Evolutionary conservation across 345 rosid genomes (phyloP).

Genomic region (Gynandropsis gynandra): DNA sequence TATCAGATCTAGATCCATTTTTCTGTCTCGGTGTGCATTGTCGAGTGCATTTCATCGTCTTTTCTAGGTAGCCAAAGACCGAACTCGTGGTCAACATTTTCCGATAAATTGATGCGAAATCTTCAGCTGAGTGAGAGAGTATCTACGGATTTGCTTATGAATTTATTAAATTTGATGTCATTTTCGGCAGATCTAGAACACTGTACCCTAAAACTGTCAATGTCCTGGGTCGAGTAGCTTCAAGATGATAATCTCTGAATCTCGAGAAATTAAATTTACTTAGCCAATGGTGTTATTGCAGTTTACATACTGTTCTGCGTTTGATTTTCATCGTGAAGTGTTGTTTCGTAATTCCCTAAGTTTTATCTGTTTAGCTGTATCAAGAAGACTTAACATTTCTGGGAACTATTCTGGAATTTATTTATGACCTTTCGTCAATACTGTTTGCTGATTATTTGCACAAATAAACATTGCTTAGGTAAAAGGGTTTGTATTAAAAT

Average conservation of each 20-base stretch:
- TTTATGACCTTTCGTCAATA: no score
- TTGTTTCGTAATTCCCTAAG: no score
- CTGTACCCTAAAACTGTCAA: constrained; percentile 16
- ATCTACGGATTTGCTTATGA: background rate
- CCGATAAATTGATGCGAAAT: constrained; percentile 2
- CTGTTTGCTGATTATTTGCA: no score
- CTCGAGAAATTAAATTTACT: background rate
- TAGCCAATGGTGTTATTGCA: constrained; percentile 14
- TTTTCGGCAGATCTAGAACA: constrained; percentile 20
- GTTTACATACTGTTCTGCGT: background rate
- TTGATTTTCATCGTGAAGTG: no score
- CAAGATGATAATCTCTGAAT: background rate
- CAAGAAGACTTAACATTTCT: no score
- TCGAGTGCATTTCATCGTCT: background rate
- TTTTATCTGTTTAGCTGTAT: no score
- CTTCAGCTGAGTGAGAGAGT: background rate
- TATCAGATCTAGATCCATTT: background rate
- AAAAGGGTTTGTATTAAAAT: constrained; percentile 1
- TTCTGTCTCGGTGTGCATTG: background rate
- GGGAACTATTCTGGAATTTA: no score
- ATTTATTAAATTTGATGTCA: background rate
- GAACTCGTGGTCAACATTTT: constrained; percentile 4
- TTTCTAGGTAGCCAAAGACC: background rate
- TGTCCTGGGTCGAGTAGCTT: background rate
- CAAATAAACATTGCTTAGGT: background rate